Evolutionary conservation across 495 filamentous ascomycete genomes (phyloP), one percentile per base, ranked within the genome.

Genomic region (Cercophora scortea): DNA sequence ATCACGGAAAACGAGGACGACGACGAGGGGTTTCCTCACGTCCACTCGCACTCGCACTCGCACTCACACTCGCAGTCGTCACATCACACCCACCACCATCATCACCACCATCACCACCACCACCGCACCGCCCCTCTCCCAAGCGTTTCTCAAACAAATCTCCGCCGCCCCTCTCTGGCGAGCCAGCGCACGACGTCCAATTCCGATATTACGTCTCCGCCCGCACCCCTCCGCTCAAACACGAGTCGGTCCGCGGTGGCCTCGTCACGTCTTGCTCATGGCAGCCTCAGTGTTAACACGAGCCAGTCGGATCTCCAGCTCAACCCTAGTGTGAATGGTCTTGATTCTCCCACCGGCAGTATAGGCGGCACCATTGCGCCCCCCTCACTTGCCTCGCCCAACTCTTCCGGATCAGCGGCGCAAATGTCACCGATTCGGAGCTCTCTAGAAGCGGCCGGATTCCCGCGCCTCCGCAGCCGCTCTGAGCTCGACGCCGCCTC

Each of bases 1-100:
- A 74, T 78, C 33, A 73, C 71, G 32, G 78, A 81, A 53, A 69
- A 68, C 55, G 76, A 78, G 41, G 72, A 74, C 56, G 67, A 74
- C 46, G 66, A 66, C 54, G 53, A 61, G 40, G 59, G 57, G 38
- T 5, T 25, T 25, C 25, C 25, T 2, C 25, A 25, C 5, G 25
- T 25, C 25, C 25, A 25, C 25, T 25, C 25, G 25, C 25, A 25
- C 25, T 25, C 25, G 25, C 25, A 25, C 25, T 56, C 63, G 0
- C 64, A 68, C 34, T 52, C 61, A 13, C 53, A 54, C 47, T 47
- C 50, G 19, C 54, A 45, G 18, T 13, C 36, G 15, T 45, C 19
- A 10, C 48, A 38, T 43, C 35, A 45, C 42, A 45, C 42, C 12
- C 57, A 54, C 46, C 45, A 16, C 36, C 50, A 50, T 5, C 16